Base-by-base conservation (phyloP, 2,329 filamentous ascomycete species). In the Calonectria pauciramosa region DNA sequence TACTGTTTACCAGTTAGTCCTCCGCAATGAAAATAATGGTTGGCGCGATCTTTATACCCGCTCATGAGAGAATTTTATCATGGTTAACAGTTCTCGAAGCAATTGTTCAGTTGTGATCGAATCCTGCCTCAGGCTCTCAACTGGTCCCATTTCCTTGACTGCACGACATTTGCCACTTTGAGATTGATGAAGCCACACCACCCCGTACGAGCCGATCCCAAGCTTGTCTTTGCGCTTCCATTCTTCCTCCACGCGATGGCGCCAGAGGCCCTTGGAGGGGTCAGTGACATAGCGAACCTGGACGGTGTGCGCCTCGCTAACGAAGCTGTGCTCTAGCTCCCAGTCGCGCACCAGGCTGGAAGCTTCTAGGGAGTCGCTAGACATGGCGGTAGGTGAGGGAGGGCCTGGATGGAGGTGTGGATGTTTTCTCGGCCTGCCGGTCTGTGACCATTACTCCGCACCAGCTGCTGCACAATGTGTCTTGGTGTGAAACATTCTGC, bases 21-120 rank as follows among this genome's bases (percentile, higher is more conserved):
- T 26, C 36, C 9, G 36, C 26, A 41, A 23, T 4, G 13, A 1
- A 6, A 23, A 64, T 16, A 5, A 26, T 36, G 34, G 34, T 18
- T 34, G 28, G 10, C 18, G 28, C 9, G 34, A 7, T 32, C 9
- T n/a, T 9, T 49, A 26, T 23, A 71, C 63, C 0, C 41, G 47
- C 38, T 59, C 23, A 34, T 71, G 28, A 30, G 70, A 71, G 51
- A 71, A 71, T 20, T 71, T 71, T 26, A 59, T 20, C 14, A 71
- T 36, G 18, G 70, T 36, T 7, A 16, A 56, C 0, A 71, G 51
- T 28, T 71, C 70, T 20, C 63, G 18, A 18, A 59, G 65, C 28
- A 71, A 11, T 23, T 32, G 23, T 7, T 54, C 56, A 14, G 23
- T 34, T 20, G 38, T 26, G 2, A 26, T 38, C 4, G 16, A 32